phyloP scores from a whole-genome alignment of 345 rosid genomes.

The Crucihimalaya himalaica region DNA sequence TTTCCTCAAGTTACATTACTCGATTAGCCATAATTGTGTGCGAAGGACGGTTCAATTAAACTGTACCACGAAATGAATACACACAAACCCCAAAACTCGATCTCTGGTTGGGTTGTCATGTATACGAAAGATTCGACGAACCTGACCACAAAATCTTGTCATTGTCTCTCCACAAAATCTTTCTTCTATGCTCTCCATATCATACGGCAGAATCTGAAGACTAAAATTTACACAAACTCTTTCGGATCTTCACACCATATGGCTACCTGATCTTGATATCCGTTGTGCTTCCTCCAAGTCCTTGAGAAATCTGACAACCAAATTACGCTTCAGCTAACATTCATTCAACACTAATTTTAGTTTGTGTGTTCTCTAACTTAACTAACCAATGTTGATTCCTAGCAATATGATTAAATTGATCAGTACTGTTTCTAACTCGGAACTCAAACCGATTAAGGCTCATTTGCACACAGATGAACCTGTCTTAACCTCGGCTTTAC shows the following conservation, averaged over 20 bases:
- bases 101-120: background rate
- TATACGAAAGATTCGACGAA: constrained; percentile 12
- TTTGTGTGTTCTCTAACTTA: background rate
- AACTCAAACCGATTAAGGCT: background rate
- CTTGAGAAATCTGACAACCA: constrained; percentile 66
- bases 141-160: constrained; percentile 20
- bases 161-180: background rate
- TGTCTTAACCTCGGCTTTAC: background rate
- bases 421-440: background rate
- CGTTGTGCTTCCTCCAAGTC: constrained; percentile 88
- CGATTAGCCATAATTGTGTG: constrained; percentile 1
- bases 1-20: background rate
- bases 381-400: background rate
- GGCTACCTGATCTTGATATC: constrained; percentile 58
- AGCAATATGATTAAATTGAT: background rate
- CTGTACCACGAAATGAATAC: constrained; percentile 35
- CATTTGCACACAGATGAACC: background rate
- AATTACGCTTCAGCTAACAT: background rate
- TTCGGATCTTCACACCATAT: constrained; percentile 48
- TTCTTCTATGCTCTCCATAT: constrained; percentile 25
- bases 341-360: constrained; percentile 1
- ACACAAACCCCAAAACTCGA: constrained; percentile 3
- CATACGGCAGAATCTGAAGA: constrained; percentile 19
- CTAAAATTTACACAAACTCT: constrained; percentile 35
- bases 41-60: constrained; percentile 10